phyloP scores from a whole-genome alignment of 2,329 filamentous ascomycete genomes.

The Beauveria medogensis region DNA sequence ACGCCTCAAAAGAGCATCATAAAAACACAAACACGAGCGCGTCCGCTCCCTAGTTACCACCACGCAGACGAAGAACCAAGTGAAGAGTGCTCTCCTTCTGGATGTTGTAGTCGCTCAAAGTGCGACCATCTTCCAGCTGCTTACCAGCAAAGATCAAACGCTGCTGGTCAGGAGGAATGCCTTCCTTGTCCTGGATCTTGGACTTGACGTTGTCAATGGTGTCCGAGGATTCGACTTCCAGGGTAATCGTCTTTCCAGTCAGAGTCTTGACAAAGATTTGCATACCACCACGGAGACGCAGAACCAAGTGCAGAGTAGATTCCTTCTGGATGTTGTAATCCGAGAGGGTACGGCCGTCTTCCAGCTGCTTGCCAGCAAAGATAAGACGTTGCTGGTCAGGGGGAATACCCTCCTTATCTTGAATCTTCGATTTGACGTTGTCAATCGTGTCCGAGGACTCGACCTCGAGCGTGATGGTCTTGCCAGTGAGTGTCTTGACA shows the following conservation, averaged over 20 bases:
- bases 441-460: constrained; percentile 50
- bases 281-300: constrained; percentile 77
- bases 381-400: constrained; percentile 80
- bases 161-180: constrained; percentile 93
- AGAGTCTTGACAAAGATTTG: constrained; percentile 72
- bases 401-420: constrained; percentile 88
- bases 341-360: constrained; percentile 81
- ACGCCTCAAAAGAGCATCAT: constrained; percentile 5
- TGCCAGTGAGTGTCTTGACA: constrained; percentile 80
- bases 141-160: constrained; percentile 94
- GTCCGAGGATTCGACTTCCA: constrained; percentile 82
- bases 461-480: constrained; percentile 85
- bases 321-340: constrained; percentile 99
- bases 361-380: constrained; percentile 44
- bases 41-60: constrained; percentile 48
- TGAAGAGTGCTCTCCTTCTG: constrained; percentile 89
- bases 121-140: constrained; percentile 90
- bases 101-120: constrained; percentile 88
- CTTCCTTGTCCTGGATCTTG: constrained; percentile 98
- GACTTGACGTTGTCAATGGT: constrained; percentile 96
- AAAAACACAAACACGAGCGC: constrained; percentile 1
- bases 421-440: constrained; percentile 91
- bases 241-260: constrained; percentile 90
- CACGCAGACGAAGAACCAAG: constrained; percentile 81
- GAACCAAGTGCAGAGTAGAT: constrained; percentile 71